Base-by-base conservation (phyloP, 2,329 filamentous ascomycete species). In the Diaporthe citrichinensis region DNA sequence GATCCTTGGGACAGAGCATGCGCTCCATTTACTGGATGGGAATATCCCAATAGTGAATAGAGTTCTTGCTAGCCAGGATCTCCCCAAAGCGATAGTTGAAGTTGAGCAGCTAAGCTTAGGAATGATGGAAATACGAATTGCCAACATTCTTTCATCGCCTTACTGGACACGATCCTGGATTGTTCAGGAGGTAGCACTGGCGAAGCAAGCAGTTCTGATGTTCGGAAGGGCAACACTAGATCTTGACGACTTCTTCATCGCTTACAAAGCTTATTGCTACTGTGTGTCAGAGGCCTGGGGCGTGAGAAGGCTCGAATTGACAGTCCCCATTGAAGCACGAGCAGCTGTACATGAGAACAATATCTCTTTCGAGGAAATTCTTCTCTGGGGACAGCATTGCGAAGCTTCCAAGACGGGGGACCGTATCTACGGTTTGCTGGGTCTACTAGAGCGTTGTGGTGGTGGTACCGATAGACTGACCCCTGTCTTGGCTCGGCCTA, bases 231-330 rank as follows among this genome's bases (percentile, higher is more conserved):
- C 4, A 1, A 59, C 31, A 0, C 17, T 39, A 20, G 10, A 59
- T 3, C 25, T 59, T 1, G 1, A 59, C 9, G 20, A 59, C 31
- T 59, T 59, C 20, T 1, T 59, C 2, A 20, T 39, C 10, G 2
- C 20, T 28, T 59, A 59, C 34, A 39, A 58, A 20, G 0, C 8
- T 36, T 14, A 59, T 23, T 36, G 5, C 31, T 39, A 59, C 55
- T 14, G 17, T 15, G 12, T 4, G 2, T 23, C 12, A 7, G 4
- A 39, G 10, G 7, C 10, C 36, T 12, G 1, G 2, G 34, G 36
- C 28, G 2, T 0, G n/a, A 3, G 3, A 15, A 3, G 2, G 1
- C 4, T 28, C 25, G 1, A 25, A 28, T 2, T 58, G 17, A 8
- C 1, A 15, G 55, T 39, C 20, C 57, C 57, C 4, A 39, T 59